These are phyloP conservation scores for Tetracentron sinense DNA, from an alignment of 164 flowering plant genomes.

Conservation along the genomic window DNA sequence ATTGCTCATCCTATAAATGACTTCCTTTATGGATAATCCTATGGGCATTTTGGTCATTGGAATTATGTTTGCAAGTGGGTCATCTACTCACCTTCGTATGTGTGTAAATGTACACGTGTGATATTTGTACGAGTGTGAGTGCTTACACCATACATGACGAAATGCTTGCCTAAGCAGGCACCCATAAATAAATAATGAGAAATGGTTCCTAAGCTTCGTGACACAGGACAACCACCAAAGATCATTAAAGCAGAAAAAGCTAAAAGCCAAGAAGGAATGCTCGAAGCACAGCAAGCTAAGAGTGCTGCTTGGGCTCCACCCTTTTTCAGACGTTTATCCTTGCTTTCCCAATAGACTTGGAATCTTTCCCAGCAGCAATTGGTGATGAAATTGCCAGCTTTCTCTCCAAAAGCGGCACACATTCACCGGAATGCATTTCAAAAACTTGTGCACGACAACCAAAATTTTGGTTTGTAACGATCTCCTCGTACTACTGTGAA, in stretches of 20 bases:
- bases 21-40: no score
- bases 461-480: no score
- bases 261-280: constrained; percentile 18
- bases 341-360: neutral
- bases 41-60: no score
- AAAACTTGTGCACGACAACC: no score
- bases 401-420: no score
- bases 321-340: constrained; percentile 11
- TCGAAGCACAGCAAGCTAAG: constrained; percentile 20
- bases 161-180: constrained; percentile 56
- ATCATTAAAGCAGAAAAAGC: constrained; percentile 17
- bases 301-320: constrained; percentile 50
- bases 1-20: no score
- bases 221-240: constrained; percentile 36
- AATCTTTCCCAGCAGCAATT: no score
- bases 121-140: neutral
- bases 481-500: no score
- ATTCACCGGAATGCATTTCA: no score
- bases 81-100: neutral
- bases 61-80: neutral
- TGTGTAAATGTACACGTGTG: neutral
- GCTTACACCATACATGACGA: constrained; percentile 54
- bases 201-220: constrained; percentile 25
- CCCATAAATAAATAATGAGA: constrained; percentile 23
- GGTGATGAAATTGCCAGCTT: no score